A percentile compares a stretch with the other conserved stretches of the same genome.
Conservation (phyloP, 1,284 basidiomycete species). For the Austropuccinia psidii region DNA sequence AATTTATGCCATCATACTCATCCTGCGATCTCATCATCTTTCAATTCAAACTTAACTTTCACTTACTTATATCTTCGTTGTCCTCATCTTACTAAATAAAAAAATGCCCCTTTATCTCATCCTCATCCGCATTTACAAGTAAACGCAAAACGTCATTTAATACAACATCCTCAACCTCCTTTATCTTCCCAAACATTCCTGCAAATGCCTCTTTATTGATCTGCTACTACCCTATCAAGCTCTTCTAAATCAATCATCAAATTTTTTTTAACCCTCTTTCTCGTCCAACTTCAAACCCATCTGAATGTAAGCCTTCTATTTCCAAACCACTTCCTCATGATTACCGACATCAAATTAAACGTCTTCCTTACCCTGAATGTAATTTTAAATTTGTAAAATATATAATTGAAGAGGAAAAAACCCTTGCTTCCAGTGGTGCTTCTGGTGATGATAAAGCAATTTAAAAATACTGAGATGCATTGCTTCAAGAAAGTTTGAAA, state of each 20-base stretch:
- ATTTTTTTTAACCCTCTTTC: neutral
- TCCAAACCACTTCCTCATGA: constrained; percentile 96
- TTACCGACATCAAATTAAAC: constrained; percentile 92
- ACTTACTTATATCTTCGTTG: too few species aligned
- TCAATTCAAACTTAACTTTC: neutral
- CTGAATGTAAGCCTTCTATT: constrained; percentile 46
- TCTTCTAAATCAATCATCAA: constrained; percentile 3
- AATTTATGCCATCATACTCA: too few species aligned
- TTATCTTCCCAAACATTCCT: neutral
- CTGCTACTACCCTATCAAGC: constrained; percentile 11
- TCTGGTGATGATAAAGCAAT: constrained; percentile 48
- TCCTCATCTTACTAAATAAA: too few species aligned
- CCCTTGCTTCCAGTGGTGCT: constrained; percentile 49
- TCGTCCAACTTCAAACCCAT: constrained; percentile 23
- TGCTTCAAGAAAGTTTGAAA: constrained; percentile 83
- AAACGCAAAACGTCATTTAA: neutral
- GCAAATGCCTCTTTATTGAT: constrained; percentile 3
- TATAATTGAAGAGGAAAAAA: constrained; percentile 96
- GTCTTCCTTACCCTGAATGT: constrained; percentile 96
- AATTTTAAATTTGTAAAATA: constrained; percentile 97
- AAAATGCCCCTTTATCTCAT: too few species aligned
- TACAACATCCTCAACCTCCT: neutral
- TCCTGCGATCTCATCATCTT: neutral
- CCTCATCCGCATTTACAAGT: neutral
- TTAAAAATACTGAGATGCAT: constrained; percentile 74